Percentiles rank a stretch among this genome's conserved stretches.
These are phyloP conservation scores for Geotrichum cucujoidarum DNA, from an alignment of 1,139 yeast genomes.

Conservation along the genomic window DNA sequence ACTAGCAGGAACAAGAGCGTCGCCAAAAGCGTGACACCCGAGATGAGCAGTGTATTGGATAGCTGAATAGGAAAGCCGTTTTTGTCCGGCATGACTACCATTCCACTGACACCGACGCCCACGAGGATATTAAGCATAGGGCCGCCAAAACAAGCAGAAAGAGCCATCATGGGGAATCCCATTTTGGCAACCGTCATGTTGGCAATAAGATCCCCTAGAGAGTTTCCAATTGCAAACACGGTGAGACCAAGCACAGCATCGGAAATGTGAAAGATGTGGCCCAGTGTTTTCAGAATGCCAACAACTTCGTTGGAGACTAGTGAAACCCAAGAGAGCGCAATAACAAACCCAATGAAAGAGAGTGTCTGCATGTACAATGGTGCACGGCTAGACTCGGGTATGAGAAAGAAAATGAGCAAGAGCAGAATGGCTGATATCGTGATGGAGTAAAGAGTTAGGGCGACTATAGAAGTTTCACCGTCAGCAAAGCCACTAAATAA, in stretches of 20 bases:
- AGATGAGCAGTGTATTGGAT: constrained; percentile 46
- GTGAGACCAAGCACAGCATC: constrained; percentile 83
- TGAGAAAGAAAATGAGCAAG: constrained; percentile 14
- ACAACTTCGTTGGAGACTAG: constrained; percentile 74
- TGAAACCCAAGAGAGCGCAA: constrained; percentile 70
- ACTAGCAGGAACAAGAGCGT: constrained; percentile 51
- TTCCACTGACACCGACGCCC: constrained; percentile 65
- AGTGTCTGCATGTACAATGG: constrained; percentile 21
- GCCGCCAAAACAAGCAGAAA: constrained; percentile 93
- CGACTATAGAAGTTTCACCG: constrained; percentile 2
- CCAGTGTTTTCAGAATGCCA: constrained; percentile 57
- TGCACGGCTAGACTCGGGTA: constrained; percentile 17
- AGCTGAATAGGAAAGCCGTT: constrained; percentile 38
- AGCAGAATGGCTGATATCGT: constrained; percentile 16
- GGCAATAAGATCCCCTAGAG: constrained; percentile 83
- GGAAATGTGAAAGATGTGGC: constrained; percentile 57
- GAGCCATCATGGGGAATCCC: constrained; percentile 90
- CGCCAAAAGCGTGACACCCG: constrained; percentile 49
- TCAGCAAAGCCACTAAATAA: constrained; percentile 13
- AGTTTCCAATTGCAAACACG: constrained; percentile 87
- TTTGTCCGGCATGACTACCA: constrained; percentile 43
- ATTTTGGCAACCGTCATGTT: constrained; percentile 76
- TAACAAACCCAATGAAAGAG: constrained; percentile 52
- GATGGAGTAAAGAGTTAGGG: constrained; percentile 3
- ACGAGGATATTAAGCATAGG: constrained; percentile 64